A percentile compares a stretch with the other conserved stretches of the same genome.
These are phyloP conservation scores for Fusarium lateritium DNA, from an alignment of 2,329 filamentous ascomycete genomes.

Conservation along the genomic window DNA sequence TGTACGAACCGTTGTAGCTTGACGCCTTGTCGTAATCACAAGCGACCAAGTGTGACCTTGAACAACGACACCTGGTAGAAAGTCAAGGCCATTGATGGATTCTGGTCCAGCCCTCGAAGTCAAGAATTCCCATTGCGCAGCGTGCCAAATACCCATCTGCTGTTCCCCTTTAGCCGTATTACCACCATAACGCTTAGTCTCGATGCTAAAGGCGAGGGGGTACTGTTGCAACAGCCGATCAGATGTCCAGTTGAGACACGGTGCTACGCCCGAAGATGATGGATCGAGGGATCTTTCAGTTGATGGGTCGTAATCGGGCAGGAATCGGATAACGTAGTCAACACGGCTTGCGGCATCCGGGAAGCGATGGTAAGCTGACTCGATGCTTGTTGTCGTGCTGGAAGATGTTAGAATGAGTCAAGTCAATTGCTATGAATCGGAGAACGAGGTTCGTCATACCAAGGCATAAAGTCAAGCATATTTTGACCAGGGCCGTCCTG, in stretches of 20 bases:
- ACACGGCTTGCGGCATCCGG: not conserved
- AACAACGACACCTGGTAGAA: conserved; percentile 8
- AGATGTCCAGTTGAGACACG: conserved; percentile 18
- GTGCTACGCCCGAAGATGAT: not conserved
- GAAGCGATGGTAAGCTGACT: not conserved
- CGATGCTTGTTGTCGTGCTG: not conserved
- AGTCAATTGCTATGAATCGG: not conserved
- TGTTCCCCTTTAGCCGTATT: conserved; percentile 12
- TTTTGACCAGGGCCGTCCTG: not conserved
- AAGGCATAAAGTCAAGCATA: not conserved
- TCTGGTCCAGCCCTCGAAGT: not conserved
- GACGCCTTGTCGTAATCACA: conserved; percentile 12
- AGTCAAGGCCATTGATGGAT: not conserved
- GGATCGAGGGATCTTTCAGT: no score
- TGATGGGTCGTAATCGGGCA: not conserved
- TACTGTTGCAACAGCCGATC: conserved; percentile 4
- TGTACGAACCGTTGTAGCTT: conserved; percentile 8
- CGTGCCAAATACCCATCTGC: conserved; percentile 16
- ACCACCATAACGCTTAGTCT: conserved; percentile 24
- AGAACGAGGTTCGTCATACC: not conserved
- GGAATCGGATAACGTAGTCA: not conserved
- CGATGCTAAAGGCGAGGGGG: conserved; percentile 22
- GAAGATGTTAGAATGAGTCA: not conserved
- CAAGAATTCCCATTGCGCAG: conserved; percentile 16
- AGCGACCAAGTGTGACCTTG: conserved; percentile 22